These are phyloP conservation scores for Nemophila menziesii DNA, from an alignment of 257 asterid species.

Conservation along the genomic window DNA sequence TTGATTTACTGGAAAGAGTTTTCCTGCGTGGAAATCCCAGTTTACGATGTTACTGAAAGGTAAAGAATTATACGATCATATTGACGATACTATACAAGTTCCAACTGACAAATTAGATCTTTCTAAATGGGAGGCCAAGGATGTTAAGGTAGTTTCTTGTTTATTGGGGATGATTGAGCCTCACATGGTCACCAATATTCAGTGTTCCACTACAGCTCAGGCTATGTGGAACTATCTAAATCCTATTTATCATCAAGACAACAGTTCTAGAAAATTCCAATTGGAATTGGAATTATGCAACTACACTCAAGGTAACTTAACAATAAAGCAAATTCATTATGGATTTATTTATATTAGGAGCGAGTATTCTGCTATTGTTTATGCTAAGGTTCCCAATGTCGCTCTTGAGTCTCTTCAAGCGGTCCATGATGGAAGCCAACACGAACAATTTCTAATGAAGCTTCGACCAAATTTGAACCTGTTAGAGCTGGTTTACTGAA, in stretches of 20 bases:
- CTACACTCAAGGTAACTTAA: too few relatives aligned
- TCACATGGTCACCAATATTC: background rate
- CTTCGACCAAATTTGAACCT: background rate
- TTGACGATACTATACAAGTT: background rate
- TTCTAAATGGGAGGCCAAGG: conserved; percentile 3
- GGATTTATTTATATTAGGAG: background rate
- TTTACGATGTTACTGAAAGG: conserved; percentile 7
- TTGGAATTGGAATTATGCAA: conserved; percentile 3
- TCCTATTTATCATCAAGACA: conserved; percentile 1
- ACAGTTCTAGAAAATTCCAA: background rate
- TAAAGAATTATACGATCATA: conserved; percentile 2
- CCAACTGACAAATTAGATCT: background rate
- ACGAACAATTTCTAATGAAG: conserved; percentile 8
- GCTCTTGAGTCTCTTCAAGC: too few relatives aligned
- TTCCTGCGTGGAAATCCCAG: background rate
- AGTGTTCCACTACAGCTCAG: background rate
- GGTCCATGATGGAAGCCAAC: background rate
- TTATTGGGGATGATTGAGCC: conserved; percentile 1
- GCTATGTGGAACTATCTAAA: too few relatives aligned
- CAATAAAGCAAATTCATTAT: conserved; percentile 5
- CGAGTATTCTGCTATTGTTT: too few relatives aligned
- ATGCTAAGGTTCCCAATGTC: too few relatives aligned
- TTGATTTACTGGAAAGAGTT: conserved; percentile 1
- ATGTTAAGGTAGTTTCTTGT: too few relatives aligned
- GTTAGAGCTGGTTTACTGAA: background rate